phyloP scores from a whole-genome alignment of 2,329 filamentous ascomycete species.

The Dendryphion nanum region DNA sequence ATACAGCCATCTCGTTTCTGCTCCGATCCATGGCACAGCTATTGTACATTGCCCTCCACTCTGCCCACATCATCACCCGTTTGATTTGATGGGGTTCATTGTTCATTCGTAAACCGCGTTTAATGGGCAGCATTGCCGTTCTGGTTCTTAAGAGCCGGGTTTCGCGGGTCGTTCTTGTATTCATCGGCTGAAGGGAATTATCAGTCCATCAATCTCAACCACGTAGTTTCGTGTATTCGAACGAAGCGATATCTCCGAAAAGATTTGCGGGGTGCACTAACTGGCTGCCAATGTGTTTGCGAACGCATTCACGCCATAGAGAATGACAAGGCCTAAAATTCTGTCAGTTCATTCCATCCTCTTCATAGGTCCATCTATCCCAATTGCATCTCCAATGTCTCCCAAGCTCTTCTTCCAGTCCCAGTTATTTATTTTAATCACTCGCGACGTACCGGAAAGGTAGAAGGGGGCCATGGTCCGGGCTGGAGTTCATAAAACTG shows the following conservation, averaged over 20 bases:
- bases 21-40: slow-evolving; percentile 21
- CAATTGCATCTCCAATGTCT: slow-evolving; percentile 6
- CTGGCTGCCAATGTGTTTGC: slow-evolving; percentile 75
- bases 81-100: slow-evolving; percentile 2
- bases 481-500: slow-evolving; percentile 55
- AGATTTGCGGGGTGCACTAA: slow-evolving; percentile 51
- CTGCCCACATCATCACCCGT: slow-evolving; percentile 11
- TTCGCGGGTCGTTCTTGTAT: slow-evolving; percentile 96
- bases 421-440: neutral
- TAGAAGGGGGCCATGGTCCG: slow-evolving; percentile 92
- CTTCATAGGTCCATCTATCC: neutral
- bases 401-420: no score
- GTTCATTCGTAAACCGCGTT: slow-evolving; percentile 9
- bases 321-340: slow-evolving; percentile 71
- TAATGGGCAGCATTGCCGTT: slow-evolving; percentile 28
- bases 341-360: slow-evolving; percentile 11
- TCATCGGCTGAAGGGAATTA: slow-evolving; percentile 66
- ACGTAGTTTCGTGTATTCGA: no score
- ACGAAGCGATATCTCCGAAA: neutral
- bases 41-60: slow-evolving; percentile 36
- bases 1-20: slow-evolving; percentile 27
- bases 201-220: slow-evolving; percentile 24
- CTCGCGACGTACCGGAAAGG: slow-evolving; percentile 73
- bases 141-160: slow-evolving; percentile 54
- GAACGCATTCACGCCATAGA: slow-evolving; percentile 87